Evolutionary conservation across 495 filamentous ascomycete species (phyloP).

Genomic region (Aspergillus heteromorphus): DNA sequence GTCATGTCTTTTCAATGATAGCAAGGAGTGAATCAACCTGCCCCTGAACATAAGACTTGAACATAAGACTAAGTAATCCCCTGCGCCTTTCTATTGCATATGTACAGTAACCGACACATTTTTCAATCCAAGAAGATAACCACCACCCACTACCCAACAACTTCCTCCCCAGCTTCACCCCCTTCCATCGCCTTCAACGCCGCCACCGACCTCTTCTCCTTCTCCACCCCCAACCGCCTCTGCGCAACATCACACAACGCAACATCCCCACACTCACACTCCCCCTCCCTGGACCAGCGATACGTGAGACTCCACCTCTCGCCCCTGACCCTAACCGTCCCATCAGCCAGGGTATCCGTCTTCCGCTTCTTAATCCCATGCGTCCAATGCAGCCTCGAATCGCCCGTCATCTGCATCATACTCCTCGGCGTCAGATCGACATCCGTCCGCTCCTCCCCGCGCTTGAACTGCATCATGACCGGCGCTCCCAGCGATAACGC

Average conservation of each 20-base stretch:
- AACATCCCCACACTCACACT: conserved; percentile 37
- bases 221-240: conserved; percentile 29
- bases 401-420: conserved; percentile 35
- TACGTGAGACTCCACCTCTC: conserved; percentile 40
- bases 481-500: conserved; percentile 34
- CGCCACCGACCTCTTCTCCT: conserved; percentile 30
- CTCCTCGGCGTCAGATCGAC: conserved; percentile 31
- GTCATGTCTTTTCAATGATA: too few relatives aligned
- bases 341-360: conserved; percentile 30
- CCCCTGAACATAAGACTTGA: too few relatives aligned
- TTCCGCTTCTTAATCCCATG: conserved; percentile 40
- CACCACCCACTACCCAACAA: not conserved
- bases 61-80: too few relatives aligned
- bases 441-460: conserved; percentile 25
- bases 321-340: conserved; percentile 22
- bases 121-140: too few relatives aligned
- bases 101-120: too few relatives aligned
- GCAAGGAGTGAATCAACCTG: too few relatives aligned
- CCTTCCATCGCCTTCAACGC: conserved; percentile 20
- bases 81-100: too few relatives aligned
- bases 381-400: conserved; percentile 38
- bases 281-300: conserved; percentile 33
- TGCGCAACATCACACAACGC: conserved; percentile 34
- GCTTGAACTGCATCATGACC: conserved; percentile 32
- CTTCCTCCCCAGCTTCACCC: not conserved